phyloP scores from a whole-genome alignment of 345 rosid species.

The Firmiana major region DNA sequence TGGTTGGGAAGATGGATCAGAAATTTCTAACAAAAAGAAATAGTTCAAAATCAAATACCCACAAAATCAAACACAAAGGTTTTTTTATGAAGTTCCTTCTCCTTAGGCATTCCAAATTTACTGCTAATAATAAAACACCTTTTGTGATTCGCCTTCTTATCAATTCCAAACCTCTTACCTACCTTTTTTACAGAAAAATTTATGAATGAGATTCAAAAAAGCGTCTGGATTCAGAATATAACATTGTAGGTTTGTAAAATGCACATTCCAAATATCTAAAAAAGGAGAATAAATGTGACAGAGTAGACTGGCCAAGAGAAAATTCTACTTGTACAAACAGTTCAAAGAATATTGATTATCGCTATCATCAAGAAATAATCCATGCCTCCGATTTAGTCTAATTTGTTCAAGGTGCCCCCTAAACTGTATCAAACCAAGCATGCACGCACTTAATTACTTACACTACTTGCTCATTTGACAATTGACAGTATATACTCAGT shows the following conservation, averaged over 20 bases:
- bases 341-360: neutral
- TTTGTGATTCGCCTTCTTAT: constrained; percentile 58
- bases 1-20: neutral
- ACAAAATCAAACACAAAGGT: constrained; percentile 16
- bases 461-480: neutral
- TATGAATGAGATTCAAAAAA: neutral
- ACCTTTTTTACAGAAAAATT: constrained; percentile 36
- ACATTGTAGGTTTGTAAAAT: neutral
- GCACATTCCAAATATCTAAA: neutral
- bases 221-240: neutral
- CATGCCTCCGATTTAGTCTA: neutral
- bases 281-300: neutral
- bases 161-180: constrained; percentile 67
- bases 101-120: constrained; percentile 64
- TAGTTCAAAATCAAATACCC: neutral
- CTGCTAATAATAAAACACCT: constrained; percentile 48
- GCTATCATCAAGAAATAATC: neutral
- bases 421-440: neutral
- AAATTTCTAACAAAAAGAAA: neutral
- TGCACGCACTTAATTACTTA: neutral
- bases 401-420: neutral
- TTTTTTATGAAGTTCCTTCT: constrained; percentile 59
- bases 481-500: neutral
- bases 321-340: neutral
- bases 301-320: neutral